These are phyloP conservation scores for Kingdonia uniflora DNA, from an alignment of 164 flowering plant species.

Conservation along the genomic window DNA sequence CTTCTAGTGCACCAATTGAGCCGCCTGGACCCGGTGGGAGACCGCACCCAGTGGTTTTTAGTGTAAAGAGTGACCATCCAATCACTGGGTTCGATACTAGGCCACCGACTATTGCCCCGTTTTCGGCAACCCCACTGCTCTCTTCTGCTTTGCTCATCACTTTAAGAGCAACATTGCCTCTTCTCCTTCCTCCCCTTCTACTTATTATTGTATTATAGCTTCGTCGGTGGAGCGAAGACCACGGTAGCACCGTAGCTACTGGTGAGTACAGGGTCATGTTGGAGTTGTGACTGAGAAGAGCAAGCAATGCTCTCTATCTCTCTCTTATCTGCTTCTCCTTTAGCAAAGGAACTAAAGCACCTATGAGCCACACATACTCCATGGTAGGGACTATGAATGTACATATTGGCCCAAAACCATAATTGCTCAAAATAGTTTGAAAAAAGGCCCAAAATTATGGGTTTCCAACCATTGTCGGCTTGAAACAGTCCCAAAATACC, in stretches of 20 bases:
- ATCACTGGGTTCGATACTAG: slow-evolving; percentile 71
- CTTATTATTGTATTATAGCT: background rate
- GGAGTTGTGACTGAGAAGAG: background rate
- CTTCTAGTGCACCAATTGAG: slow-evolving; percentile 87
- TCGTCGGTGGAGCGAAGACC: background rate
- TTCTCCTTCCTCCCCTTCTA: background rate
- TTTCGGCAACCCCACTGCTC: slow-evolving; percentile 28
- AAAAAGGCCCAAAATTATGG: no score
- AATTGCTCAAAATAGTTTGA: no score
- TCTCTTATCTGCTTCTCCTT: no score
- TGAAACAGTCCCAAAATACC: no score
- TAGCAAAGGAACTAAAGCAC: no score
- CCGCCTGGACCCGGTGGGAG: slow-evolving; percentile 98
- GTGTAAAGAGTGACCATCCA: slow-evolving; percentile 93
- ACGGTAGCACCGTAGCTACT: slow-evolving; percentile 6
- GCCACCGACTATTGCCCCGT: slow-evolving; percentile 59
- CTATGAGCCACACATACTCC: no score
- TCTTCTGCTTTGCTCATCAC: slow-evolving; percentile 43
- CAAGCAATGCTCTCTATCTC: no score
- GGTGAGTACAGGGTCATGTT: slow-evolving; percentile 23
- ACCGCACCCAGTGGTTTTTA: slow-evolving; percentile 91
- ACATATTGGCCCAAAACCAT: no score
- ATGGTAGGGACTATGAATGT: no score
- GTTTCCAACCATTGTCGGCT: no score
- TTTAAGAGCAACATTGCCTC: slow-evolving; percentile 7